Percentiles rank a stretch among this genome's conserved stretches.
These are phyloP conservation scores for Rhinocladiella mackenziei DNA, from an alignment of 2,329 filamentous ascomycete genomes.

Conservation along the genomic window DNA sequence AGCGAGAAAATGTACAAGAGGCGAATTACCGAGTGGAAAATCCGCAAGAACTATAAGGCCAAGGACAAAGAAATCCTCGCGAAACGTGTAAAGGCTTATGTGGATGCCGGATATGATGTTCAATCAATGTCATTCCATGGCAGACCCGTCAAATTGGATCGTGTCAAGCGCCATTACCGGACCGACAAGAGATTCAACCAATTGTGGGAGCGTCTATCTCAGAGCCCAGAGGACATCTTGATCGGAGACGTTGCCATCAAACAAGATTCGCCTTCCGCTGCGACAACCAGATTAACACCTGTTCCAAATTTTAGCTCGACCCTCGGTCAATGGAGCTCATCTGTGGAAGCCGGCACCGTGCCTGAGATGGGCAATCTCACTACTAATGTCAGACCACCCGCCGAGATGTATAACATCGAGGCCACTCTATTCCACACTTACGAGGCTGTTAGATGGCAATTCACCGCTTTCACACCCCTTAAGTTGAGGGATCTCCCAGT, in stretches of 20 bases:
- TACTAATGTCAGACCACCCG: conserved; percentile 9
- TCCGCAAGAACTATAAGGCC: conserved; percentile 25
- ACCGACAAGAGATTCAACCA: conserved; percentile 17
- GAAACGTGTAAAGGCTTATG: conserved; percentile 17
- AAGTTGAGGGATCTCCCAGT: conserved; percentile 14
- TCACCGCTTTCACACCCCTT: conserved; percentile 17
- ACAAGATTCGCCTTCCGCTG: conserved; percentile 14
- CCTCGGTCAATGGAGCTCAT: too few relatives aligned
- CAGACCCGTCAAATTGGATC: conserved; percentile 19
- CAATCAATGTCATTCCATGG: conserved; percentile 21
- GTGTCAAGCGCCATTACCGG: conserved; percentile 23
- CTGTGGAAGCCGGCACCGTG: neutral
- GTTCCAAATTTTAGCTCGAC: too few relatives aligned
- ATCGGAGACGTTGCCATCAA: conserved; percentile 7
- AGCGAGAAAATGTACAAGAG: conserved; percentile 26
- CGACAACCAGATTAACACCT: neutral
- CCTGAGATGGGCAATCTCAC: neutral
- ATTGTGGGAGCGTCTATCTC: conserved; percentile 17
- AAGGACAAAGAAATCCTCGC: conserved; percentile 20
- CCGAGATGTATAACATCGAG: conserved; percentile 12
- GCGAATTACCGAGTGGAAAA: conserved; percentile 21
- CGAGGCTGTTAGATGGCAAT: conserved; percentile 19
- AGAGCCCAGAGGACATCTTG: conserved; percentile 15
- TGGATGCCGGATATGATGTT: conserved; percentile 16
- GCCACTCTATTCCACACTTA: conserved; percentile 15